Base-by-base conservation (phyloP, 2,329 filamentous ascomycete genomes). In the Fusarium sp. region DNA sequence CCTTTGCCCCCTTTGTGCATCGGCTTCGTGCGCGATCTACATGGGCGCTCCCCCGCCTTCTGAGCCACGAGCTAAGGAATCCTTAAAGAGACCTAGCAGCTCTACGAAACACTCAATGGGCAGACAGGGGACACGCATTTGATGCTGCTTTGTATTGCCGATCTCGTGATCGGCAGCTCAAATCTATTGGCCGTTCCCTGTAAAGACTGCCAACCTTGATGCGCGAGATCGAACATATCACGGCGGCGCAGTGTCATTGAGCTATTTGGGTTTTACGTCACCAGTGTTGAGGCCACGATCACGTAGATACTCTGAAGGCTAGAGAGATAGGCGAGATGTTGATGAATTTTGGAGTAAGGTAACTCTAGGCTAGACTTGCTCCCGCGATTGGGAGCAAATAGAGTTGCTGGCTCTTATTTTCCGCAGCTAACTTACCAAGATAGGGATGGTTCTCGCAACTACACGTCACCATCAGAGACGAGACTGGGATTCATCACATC, bases 121-220 rank as follows among this genome's bases (percentile, higher is more conserved):
- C n/a, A 55, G 42, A 27, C 45, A 53, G 42, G 36, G 39, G 45
- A 70, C 50, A 47, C 44, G 63, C 50, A 53, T 36, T 41, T 38
- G 18, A 53, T 58, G 17, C 13, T 45, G 41, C 12, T 42, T 53
- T 45, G 46, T 49, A 14, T 53, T 27, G 70, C 70, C 69, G 70
- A 72, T 72, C 69, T 56, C 70, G 69, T 46, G 69, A 70, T 72
- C 69, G 70, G 70, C 56, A 13, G 29, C 25, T 20, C 14, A n/a
- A 22, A 47, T 25, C 44, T 10, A 56, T 56, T 56, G 54, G 63
- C 68, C 63, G 69, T 63, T 52, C 39, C 36, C 29, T 45, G 41
- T 46, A 47, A 53, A 31, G 65, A 31, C 44, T 57, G 55, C 44
- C 50, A 69, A 52, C 55, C 42, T 22, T 35, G n/a, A 52, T 46